These are phyloP conservation scores for Hyphopichia fennica DNA, from an alignment of 1,139 yeast genomes.

Conservation along the genomic window DNA sequence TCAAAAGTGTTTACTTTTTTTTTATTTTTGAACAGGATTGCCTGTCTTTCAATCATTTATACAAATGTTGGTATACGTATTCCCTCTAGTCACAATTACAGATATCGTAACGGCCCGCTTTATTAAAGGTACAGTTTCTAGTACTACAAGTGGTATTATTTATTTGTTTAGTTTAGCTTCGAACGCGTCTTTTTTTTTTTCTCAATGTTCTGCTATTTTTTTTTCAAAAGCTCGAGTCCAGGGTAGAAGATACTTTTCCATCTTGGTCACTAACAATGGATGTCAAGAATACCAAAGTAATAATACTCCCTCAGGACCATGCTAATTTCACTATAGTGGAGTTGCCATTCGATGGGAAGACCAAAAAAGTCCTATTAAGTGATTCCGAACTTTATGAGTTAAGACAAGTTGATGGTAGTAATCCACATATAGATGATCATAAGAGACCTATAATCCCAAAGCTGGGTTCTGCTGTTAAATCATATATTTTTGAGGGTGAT, in stretches of 20 bases:
- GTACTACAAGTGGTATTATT: background rate
- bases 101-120: background rate
- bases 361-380: constrained; percentile 14
- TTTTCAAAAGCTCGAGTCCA: too few species aligned
- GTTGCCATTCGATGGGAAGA: constrained; percentile 21
- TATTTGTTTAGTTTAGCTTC: background rate
- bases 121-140: background rate
- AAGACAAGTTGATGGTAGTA: constrained; percentile 29
- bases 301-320: constrained; percentile 19
- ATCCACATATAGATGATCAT: constrained; percentile 15
- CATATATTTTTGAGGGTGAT: constrained; percentile 33
- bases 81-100: too few species aligned
- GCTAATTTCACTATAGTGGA: constrained; percentile 14
- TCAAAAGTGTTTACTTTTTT: background rate
- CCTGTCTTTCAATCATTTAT: background rate
- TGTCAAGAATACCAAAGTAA: constrained; percentile 15
- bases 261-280: too few species aligned
- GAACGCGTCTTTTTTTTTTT: background rate
- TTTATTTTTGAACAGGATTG: background rate
- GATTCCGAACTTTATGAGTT: constrained; percentile 28
- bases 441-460: constrained; percentile 15
- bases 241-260: too few species aligned
- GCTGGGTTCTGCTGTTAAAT: constrained; percentile 32
- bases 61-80: too few species aligned
- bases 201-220: background rate